phyloP scores from a whole-genome alignment of 1,284 basidiomycete genomes.

The Heterobasidion annosum region DNA sequence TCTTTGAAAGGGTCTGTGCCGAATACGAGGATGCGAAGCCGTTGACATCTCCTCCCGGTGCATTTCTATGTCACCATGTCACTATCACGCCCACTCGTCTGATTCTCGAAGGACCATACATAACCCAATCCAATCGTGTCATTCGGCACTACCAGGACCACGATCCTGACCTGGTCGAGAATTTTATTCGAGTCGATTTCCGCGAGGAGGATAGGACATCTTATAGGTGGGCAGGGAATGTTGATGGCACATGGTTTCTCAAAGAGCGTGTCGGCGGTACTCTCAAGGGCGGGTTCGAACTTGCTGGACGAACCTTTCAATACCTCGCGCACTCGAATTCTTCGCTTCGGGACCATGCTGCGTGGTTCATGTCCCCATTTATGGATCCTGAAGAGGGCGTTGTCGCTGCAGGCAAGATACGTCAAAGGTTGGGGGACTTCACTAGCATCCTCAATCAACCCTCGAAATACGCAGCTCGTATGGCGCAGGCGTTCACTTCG shows the following conservation, averaged over 20 bases:
- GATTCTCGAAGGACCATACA: slow-evolving; percentile 60
- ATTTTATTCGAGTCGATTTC: slow-evolving; percentile 71
- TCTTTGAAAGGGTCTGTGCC: background rate
- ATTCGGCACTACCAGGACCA: slow-evolving; percentile 47
- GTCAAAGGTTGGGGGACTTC: slow-evolving; percentile 55
- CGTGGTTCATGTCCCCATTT: slow-evolving; percentile 67
- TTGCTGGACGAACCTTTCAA: slow-evolving; percentile 57
- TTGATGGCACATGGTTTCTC: slow-evolving; percentile 37
- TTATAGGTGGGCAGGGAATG: slow-evolving; percentile 46
- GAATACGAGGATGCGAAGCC: background rate
- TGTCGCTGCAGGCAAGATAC: slow-evolving; percentile 33
- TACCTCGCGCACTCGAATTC: slow-evolving; percentile 70
- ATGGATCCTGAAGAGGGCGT: slow-evolving; percentile 18
- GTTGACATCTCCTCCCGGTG: slow-evolving; percentile 16
- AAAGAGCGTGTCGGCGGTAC: slow-evolving; percentile 48
- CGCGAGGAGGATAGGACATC: slow-evolving; percentile 53
- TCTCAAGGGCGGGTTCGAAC: slow-evolving; percentile 49
- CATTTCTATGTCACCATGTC: slow-evolving; percentile 46
- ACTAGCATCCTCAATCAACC: slow-evolving; percentile 46
- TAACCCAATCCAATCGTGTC: slow-evolving; percentile 51
- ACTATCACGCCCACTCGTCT: slow-evolving; percentile 63
- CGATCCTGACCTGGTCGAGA: slow-evolving; percentile 24
- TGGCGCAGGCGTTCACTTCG: slow-evolving; percentile 74
- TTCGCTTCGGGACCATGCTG: slow-evolving; percentile 54
- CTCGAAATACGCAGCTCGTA: slow-evolving; percentile 68